Percentiles rank a stretch among this genome's conserved stretches.
phyloP scores from a whole-genome alignment of 306 rosid genomes.

The Quercus gilva region DNA sequence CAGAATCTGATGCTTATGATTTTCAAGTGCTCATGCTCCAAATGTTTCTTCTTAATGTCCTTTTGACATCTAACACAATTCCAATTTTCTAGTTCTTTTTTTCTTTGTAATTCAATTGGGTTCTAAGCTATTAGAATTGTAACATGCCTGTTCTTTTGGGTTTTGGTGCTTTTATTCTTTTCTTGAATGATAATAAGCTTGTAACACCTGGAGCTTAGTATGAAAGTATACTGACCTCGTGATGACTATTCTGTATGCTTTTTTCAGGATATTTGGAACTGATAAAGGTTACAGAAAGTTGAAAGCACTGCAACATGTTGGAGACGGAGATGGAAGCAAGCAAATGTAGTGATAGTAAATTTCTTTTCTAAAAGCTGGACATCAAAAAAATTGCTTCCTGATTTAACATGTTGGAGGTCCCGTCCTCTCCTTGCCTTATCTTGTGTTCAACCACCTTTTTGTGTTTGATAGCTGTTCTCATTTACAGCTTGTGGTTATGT shows the following conservation, averaged over 20 bases:
- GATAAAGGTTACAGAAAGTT: conserved; percentile 53
- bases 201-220: not conserved
- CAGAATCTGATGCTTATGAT: not conserved
- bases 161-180: not conserved
- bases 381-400: conserved; percentile 28
- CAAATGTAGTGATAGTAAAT: conserved; percentile 27
- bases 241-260: not conserved
- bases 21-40: not conserved
- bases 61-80: not conserved
- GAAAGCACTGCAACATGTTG: conserved; percentile 34
- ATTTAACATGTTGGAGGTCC: conserved; percentile 28
- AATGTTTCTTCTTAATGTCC: not conserved
- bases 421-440: conserved; percentile 15
- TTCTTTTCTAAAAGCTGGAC: conserved; percentile 22
- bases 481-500: conserved; percentile 19
- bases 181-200: not conserved
- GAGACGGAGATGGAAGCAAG: conserved; percentile 45
- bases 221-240: not conserved
- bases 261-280: conserved; percentile 55
- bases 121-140: not conserved
- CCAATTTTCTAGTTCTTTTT: not conserved
- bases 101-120: not conserved
- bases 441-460: conserved; percentile 24
- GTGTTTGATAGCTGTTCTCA: conserved; percentile 31
- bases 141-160: not conserved